Conservation (phyloP, 345 rosid species). For the Citrus hindsii region DNA sequence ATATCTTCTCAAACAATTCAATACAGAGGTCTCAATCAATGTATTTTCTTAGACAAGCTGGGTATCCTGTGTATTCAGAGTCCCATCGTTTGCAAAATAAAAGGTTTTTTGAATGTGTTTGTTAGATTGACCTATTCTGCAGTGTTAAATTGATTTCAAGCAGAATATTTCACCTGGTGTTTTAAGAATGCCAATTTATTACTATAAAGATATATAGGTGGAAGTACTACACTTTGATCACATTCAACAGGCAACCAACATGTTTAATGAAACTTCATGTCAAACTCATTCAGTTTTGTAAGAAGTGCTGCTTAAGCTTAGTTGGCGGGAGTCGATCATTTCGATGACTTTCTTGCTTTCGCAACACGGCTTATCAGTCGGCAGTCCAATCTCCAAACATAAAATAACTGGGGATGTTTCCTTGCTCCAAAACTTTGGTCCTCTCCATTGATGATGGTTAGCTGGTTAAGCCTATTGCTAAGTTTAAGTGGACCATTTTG, state of each 20-base stretch:
- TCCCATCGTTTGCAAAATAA: neutral
- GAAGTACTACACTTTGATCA: neutral
- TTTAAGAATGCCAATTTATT: neutral
- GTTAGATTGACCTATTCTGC: neutral
- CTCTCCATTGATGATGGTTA: conserved; percentile 2
- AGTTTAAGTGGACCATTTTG: neutral
- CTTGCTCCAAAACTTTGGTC: neutral
- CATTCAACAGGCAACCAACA: neutral
- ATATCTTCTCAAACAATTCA: neutral
- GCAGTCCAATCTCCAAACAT: neutral
- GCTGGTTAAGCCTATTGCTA: neutral
- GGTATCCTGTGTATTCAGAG: conserved; percentile 1
- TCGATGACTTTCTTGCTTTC: too few species aligned
- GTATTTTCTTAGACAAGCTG: neutral
- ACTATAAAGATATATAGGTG: neutral
- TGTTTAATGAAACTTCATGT: neutral
- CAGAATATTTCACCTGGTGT: neutral
- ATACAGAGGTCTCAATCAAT: conserved; percentile 5
- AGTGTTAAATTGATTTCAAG: neutral
- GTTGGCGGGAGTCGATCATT: neutral
- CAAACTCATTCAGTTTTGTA: neutral
- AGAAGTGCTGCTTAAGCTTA: neutral
- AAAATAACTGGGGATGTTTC: neutral
- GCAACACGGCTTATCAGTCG: conserved; percentile 15
- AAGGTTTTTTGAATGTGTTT: neutral